phyloP scores from a whole-genome alignment of 805 yeast species.

The Kockiozyma suomiensis region DNA sequence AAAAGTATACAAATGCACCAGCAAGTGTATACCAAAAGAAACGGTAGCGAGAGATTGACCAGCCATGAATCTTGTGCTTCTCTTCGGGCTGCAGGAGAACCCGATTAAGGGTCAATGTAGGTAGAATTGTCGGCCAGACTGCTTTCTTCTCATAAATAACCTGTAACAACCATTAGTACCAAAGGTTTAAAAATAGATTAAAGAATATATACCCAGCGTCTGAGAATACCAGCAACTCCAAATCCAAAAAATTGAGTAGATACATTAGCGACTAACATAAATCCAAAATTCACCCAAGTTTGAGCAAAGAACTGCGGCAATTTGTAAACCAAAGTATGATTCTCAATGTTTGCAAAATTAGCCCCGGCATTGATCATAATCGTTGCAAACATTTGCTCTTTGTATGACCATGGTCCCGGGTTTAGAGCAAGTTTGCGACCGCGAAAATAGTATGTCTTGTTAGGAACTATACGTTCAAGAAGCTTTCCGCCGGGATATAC shows the following conservation, averaged over 20 bases:
- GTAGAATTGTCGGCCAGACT: slow-evolving; percentile 67
- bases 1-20: slow-evolving; percentile 60
- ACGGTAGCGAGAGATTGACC: slow-evolving; percentile 57
- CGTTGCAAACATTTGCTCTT: slow-evolving; percentile 65
- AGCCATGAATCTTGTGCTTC: slow-evolving; percentile 52
- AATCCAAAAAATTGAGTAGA: slow-evolving; percentile 66
- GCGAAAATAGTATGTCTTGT: slow-evolving; percentile 22
- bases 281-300: slow-evolving; percentile 46
- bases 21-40: slow-evolving; percentile 52
- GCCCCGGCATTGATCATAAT: slow-evolving; percentile 38
- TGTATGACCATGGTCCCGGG: slow-evolving; percentile 62
- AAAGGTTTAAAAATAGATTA: slow-evolving; percentile 34
- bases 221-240: slow-evolving; percentile 49
- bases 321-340: slow-evolving; percentile 43
- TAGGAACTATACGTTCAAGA: slow-evolving; percentile 16
- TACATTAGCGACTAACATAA: slow-evolving; percentile 54
- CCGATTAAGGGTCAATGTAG: slow-evolving; percentile 59
- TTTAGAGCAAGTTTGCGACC: slow-evolving; percentile 50
- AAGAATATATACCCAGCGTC: slow-evolving; percentile 49
- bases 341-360: slow-evolving; percentile 46
- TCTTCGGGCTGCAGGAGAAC: slow-evolving; percentile 47
- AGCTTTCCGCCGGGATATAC: slow-evolving; percentile 61
- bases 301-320: slow-evolving; percentile 41
- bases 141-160: slow-evolving; percentile 62
- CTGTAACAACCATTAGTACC: slow-evolving; percentile 42